Conservation (phyloP, 1,284 basidiomycete species). For the Puccinia polysora region DNA sequence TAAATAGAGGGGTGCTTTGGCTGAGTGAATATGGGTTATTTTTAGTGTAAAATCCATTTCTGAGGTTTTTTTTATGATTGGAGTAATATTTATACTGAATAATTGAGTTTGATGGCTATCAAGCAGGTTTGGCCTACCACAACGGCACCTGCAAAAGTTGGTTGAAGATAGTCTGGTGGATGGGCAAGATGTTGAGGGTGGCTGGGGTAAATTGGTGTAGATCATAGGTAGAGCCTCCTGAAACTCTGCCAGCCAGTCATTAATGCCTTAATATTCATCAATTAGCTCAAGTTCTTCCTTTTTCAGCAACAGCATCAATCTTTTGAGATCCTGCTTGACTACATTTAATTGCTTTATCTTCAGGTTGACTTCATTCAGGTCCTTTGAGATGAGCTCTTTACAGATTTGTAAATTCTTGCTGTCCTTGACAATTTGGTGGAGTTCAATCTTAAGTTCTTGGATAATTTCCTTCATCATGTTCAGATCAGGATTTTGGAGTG, state of each 20-base stretch:
- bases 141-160: conserved; percentile 63
- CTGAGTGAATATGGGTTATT: too few species aligned
- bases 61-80: too few species aligned
- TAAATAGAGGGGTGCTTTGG: too few species aligned
- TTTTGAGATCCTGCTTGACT: conserved; percentile 73
- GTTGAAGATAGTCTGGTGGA: conserved; percentile 52
- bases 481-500: not conserved
- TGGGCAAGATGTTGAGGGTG: not conserved
- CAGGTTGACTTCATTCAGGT: conserved; percentile 76
- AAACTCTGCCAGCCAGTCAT: conserved; percentile 67
- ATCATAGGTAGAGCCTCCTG: conserved; percentile 46
- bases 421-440: conserved; percentile 75
- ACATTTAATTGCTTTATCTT: conserved; percentile 82
- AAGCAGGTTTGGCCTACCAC: too few species aligned
- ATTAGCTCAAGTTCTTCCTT: conserved; percentile 94
- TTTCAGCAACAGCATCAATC: conserved; percentile 76
- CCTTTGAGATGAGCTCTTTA: conserved; percentile 73
- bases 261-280: conserved; percentile 84
- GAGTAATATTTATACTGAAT: too few species aligned
- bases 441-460: conserved; percentile 68
- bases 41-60: too few species aligned
- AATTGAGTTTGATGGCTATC: too few species aligned
- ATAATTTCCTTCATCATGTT: not conserved
- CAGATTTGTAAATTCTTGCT: conserved; percentile 83
- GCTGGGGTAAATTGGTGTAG: conserved; percentile 11